phyloP scores from a whole-genome alignment of 371 early-diverging fungal genomes.

The Batkoa obscura region DNA sequence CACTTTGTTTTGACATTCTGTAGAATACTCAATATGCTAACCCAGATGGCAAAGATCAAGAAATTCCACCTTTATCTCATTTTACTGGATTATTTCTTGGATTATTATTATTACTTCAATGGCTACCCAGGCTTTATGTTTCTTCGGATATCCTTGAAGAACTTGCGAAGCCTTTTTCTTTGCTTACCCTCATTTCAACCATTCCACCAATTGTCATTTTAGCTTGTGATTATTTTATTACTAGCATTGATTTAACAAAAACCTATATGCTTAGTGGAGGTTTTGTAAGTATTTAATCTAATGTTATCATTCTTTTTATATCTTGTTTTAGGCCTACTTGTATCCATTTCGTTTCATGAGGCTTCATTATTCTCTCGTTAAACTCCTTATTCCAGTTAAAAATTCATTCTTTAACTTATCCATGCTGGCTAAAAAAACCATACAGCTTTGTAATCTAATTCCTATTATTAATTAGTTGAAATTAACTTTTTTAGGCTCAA shows the following conservation, averaged over 20 bases:
- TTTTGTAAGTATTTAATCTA: slow-evolving; percentile 1
- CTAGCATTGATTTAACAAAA: slow-evolving; percentile 12
- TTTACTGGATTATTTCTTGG: slow-evolving; percentile 8
- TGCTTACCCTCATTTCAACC: slow-evolving; percentile 26
- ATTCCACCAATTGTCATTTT: slow-evolving; percentile 26
- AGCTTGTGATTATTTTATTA: slow-evolving; percentile 6
- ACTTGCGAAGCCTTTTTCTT: slow-evolving; percentile 16
- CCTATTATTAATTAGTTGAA: neutral
- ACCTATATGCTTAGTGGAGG: slow-evolving; percentile 30
- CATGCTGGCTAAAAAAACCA: slow-evolving; percentile 26
- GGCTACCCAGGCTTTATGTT: slow-evolving; percentile 16
- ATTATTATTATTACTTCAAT: slow-evolving; percentile 7
- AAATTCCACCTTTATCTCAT: slow-evolving; percentile 10
- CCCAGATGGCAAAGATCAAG: slow-evolving; percentile 11
- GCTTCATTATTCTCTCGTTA: slow-evolving; percentile 24
- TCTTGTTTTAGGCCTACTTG: slow-evolving; percentile 18
- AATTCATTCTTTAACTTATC: slow-evolving; percentile 22
- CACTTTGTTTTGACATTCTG: too few relatives aligned
- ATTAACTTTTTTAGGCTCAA: slow-evolving; percentile 9
- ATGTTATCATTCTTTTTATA: neutral
- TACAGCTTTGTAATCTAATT: slow-evolving; percentile 14
- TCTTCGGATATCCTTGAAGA: slow-evolving; percentile 17
- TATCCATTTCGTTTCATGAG: slow-evolving; percentile 47
- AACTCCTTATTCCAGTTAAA: slow-evolving; percentile 27
- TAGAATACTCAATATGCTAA: slow-evolving; percentile 17